Base-by-base conservation (phyloP, 441 rosid genomes). In the Euphorbia celastroides region DNA sequence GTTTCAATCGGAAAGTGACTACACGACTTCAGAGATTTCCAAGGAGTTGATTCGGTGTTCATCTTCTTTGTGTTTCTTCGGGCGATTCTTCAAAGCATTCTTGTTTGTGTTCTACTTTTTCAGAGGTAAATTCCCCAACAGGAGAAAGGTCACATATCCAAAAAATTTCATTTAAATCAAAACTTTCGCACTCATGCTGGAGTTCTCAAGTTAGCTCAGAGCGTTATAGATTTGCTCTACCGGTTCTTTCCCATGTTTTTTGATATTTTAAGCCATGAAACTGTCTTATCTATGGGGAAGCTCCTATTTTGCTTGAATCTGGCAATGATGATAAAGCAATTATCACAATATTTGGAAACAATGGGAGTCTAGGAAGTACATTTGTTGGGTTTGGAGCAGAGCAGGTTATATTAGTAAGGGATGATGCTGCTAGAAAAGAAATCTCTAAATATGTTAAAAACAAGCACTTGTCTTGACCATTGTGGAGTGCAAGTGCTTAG, bases 161-260 rank as follows among this genome's bases (percentile, higher is more conserved):
- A 80, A 23, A 70, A 65, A 23, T 79, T 77, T 57, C 78, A 77
- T 44, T 65, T 87, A 71, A 78, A 78, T 69, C 84, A 81, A 67
- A 87, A 87, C 70, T 83, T 85, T 25, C 88, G 88, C 17, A 81
- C 88, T 10, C 90, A 84, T 75, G 75, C 64, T 54, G 85, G 84
- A 56, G 75, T 87, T 8, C 75, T 85, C n/a, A 80, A 82, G 55
- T 70, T 87, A 59, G 86, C 82, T 1, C 82, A 83, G 31, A 83
- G 87, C 71, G 74, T 85, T 32, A 70, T 80, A 19, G 87, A 85
- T 46, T 80, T 82, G 46, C 81, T 87, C 19, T 79, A 74, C 61
- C 75, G 48, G 42, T 85, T 74, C 65, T 87, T 80, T 68, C 82
- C 80, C 12, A 52, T 34, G 8, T 77, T 59, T 52, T 59, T 80